A percentile compares a stretch with the other conserved stretches of the same genome.
Conservation (phyloP, 2,329 filamentous ascomycete species). For the Incumbomyces delicatus region DNA sequence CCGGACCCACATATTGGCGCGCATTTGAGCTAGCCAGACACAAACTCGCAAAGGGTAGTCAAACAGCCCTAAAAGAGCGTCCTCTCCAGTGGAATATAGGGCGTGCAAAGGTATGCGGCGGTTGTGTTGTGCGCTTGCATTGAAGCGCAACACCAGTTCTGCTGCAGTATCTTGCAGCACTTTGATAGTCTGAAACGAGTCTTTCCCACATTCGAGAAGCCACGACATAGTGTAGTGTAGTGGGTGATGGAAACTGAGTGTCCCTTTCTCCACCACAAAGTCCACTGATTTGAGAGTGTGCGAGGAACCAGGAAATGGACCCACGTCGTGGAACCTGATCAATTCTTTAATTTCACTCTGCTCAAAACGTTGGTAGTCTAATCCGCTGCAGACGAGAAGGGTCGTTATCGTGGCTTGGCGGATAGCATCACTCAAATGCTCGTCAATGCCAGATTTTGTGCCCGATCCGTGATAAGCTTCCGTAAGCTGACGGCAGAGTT, state of each 20-base stretch:
- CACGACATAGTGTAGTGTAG: conserved; percentile 94
- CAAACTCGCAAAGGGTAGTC: conserved; percentile 90
- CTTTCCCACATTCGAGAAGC: conserved; percentile 79
- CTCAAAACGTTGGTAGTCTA: conserved; percentile 76
- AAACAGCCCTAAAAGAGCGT: conserved; percentile 77
- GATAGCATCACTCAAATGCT: conserved; percentile 43
- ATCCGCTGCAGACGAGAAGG: conserved; percentile 80
- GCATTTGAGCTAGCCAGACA: conserved; percentile 96
- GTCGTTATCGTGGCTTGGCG: conserved; percentile 62
- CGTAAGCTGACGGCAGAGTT: conserved; percentile 76
- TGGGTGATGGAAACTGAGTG: conserved; percentile 95
- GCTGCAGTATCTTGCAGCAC: conserved; percentile 61
- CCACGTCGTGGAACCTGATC: conserved; percentile 66
- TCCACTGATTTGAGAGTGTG: conserved; percentile 68
- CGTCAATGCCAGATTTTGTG: conserved; percentile 23
- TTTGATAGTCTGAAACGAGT: conserved; percentile 28
- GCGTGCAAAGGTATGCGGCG: conserved; percentile 6
- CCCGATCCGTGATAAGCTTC: conserved; percentile 69
- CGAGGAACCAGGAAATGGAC: conserved; percentile 8
- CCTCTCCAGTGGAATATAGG: conserved; percentile 41
- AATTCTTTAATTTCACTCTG: conserved; percentile 82
- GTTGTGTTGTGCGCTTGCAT: conserved; percentile 7
- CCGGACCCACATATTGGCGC: conserved; percentile 95
- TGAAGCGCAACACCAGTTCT: conserved; percentile 39
- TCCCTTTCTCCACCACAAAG: conserved; percentile 78